Percentiles rank a stretch among this genome's conserved stretches.
Conservation (phyloP, 345 rosid species). For the Moricandia moricandioides region DNA sequence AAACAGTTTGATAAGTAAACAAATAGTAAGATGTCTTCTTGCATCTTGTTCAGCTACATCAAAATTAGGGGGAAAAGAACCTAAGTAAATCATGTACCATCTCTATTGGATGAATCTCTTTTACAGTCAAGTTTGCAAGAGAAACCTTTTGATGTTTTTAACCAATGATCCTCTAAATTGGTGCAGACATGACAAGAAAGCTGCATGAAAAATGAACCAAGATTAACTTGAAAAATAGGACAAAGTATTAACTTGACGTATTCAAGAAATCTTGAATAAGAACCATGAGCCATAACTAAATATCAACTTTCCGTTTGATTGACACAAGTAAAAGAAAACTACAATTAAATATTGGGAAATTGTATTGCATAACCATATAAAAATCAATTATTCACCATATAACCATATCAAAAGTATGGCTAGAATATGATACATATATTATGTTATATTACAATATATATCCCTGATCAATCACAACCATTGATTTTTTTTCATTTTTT, state of each 20-base stretch:
- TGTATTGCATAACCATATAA: no score
- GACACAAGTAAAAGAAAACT: slow-evolving; percentile 11
- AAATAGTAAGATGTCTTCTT: background rate
- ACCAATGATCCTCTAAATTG: slow-evolving; percentile 43
- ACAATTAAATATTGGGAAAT: background rate
- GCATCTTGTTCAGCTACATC: slow-evolving; percentile 1
- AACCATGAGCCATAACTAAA: background rate
- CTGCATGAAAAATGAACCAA: slow-evolving; percentile 42
- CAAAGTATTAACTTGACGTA: background rate
- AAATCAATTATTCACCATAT: no score
- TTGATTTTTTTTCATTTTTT: no score
- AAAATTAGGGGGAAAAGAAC: background rate
- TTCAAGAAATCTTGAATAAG: background rate
- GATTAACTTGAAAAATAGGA: background rate
- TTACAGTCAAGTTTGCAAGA: slow-evolving; percentile 46
- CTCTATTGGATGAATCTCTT: slow-evolving; percentile 40
- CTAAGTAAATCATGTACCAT: slow-evolving; percentile 48
- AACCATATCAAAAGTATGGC: no score
- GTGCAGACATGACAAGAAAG: slow-evolving; percentile 49
- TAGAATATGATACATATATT: no score
- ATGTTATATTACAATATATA: no score
- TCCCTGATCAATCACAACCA: no score
- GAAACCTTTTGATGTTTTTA: slow-evolving; percentile 44
- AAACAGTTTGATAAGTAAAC: background rate
- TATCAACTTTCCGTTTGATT: background rate